Base-by-base conservation (phyloP, 768 basidiomycete genomes). In the Lactarius hatsudake region DNA sequence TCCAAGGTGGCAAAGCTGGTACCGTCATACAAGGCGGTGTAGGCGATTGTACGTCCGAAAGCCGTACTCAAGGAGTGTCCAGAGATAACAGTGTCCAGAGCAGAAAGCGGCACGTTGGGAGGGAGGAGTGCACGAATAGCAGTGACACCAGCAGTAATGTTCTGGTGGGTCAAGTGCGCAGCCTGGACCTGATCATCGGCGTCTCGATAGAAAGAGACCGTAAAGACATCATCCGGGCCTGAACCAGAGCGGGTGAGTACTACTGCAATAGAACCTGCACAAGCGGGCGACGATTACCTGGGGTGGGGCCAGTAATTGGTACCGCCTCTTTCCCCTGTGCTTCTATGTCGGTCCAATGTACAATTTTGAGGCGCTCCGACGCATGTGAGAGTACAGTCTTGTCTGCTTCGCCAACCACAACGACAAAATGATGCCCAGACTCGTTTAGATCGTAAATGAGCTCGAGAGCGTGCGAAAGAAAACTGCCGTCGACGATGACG, bases 71-170 rank as follows among this genome's bases (percentile, higher is more conserved):
- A 74, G 2, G 89, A 81, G 73, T 92, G 85, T 2, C 85, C 84
- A 30, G 92, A 95, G 13, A 89, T 81, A 40, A 98, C 79, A 8
- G 89, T 91, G 75, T 97, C 95, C 61, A 89, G 76, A 7, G 87
- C 78, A 5, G 89, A 85, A 51, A 94, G 71, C 15, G 85, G 79
- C 72, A 86, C 86, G 28, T 90, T 84, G 12, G 86, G 79, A 2
- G 95, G 94, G 71, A 96, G 85, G 26, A 95, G 74, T 5, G 87
- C 84, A 42, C 90, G 87, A 28, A 86, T 79, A 3, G 90, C 90
- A 0, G 93, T 86, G n/a, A 95, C 89, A 40, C 93, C 95, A 4
- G 95, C 92, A 2, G 93, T 96, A 65, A 96, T 74, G 70, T 94
- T 94, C 75, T 90, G 83, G 74, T 94, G 92, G 0, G 92, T 92